Percentiles rank a stretch among this genome's conserved stretches.
Conservation (phyloP, 2,329 filamentous ascomycete species). For the Pyrenophora seminiperda region DNA sequence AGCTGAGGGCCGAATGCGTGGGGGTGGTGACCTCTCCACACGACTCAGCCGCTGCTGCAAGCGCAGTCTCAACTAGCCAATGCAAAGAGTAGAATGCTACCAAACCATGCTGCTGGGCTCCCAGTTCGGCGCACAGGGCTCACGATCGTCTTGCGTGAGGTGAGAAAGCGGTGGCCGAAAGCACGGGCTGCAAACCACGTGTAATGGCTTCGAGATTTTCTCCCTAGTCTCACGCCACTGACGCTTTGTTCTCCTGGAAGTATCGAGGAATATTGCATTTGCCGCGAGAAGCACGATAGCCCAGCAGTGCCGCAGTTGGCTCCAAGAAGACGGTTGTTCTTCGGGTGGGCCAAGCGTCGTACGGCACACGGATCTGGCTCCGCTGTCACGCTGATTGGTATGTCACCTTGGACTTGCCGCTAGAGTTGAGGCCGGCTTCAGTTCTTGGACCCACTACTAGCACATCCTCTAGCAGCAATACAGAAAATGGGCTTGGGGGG, state of each 20-base stretch:
- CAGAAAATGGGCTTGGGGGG: constrained; percentile 5
- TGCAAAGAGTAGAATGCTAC: constrained; percentile 26
- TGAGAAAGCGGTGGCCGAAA: constrained; percentile 11
- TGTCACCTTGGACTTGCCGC: constrained; percentile 8
- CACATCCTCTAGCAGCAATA: constrained; percentile 5
- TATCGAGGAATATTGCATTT: constrained; percentile 17
- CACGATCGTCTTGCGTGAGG: constrained; percentile 27
- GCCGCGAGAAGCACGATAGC: constrained; percentile 43
- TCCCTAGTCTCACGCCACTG: constrained; percentile 7
- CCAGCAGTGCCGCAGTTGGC: constrained; percentile 23
- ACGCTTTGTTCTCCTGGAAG: constrained; percentile 3
- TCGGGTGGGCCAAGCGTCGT: constrained; percentile 20
- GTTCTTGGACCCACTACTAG: constrained; percentile 24
- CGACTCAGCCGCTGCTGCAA: constrained; percentile 31
- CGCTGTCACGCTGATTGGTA: constrained; percentile 33
- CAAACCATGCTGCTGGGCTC: constrained; percentile 41
- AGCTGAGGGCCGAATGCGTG: constrained; percentile 16
- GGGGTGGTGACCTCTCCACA: constrained; percentile 12
- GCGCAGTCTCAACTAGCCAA: constrained; percentile 33
- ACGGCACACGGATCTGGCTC: constrained; percentile 16
- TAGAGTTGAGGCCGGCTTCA: constrained; percentile 11
- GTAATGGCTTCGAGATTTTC: constrained; percentile 15
- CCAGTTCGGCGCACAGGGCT: constrained; percentile 34
- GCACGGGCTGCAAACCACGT: constrained; percentile 21
- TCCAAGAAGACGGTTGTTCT: constrained; percentile 22